Evolutionary conservation across 306 rosid species (phyloP).

Genomic region (Arachis stenosperma): DNA sequence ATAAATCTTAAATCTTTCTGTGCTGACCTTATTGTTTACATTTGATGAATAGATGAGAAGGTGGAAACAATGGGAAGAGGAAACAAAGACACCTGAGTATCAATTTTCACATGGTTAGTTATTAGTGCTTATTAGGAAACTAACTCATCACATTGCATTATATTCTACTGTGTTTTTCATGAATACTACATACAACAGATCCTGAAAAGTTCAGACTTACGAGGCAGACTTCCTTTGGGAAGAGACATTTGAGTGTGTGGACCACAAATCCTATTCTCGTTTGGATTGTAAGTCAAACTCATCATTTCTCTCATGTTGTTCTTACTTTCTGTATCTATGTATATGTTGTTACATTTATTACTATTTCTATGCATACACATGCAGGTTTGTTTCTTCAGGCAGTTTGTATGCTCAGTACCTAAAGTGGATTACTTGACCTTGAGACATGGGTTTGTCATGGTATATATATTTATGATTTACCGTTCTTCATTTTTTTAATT

Average conservation of each 20-base stretch:
- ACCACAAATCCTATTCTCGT: constrained; percentile 65
- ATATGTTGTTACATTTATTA: too few relatives aligned
- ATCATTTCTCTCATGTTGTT: background rate
- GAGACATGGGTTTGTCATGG: constrained; percentile 91
- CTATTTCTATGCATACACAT: background rate
- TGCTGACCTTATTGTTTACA: too few relatives aligned
- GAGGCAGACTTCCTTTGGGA: constrained; percentile 89
- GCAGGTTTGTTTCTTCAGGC: constrained; percentile 78
- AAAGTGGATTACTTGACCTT: constrained; percentile 90
- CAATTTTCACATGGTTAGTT: constrained; percentile 83
- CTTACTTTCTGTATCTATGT: background rate
- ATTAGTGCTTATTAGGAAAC: too few relatives aligned
- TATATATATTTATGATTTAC: constrained; percentile 37
- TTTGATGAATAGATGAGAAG: constrained; percentile 65
- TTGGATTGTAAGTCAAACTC: constrained; percentile 79
- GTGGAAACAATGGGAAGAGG: constrained; percentile 93
- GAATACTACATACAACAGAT: constrained; percentile 46
- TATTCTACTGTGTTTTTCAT: background rate
- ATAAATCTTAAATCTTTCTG: too few relatives aligned
- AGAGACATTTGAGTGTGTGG: constrained; percentile 85
- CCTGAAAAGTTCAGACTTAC: constrained; percentile 92
- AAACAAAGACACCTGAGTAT: constrained; percentile 73
- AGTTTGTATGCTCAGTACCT: constrained; percentile 88
- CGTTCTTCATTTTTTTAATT: background rate
- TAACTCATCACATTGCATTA: too few relatives aligned